These are phyloP conservation scores for Solanum chacoense DNA, from an alignment of 305 asterid species.

Conservation along the genomic window DNA sequence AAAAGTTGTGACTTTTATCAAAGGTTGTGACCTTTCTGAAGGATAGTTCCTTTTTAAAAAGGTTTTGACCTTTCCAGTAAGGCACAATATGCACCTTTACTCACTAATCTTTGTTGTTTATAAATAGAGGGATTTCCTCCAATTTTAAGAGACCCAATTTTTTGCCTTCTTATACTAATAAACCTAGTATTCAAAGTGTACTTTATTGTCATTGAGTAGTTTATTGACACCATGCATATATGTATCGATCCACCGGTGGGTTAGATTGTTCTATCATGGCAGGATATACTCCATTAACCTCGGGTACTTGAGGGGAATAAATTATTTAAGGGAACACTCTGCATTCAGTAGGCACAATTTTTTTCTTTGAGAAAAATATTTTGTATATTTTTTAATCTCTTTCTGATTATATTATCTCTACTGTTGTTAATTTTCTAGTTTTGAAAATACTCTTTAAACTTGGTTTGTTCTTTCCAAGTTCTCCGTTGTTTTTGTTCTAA, in stretches of 20 bases:
- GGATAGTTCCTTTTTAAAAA: neutral
- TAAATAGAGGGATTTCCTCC: neutral
- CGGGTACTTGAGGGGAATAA: neutral
- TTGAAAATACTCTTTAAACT: neutral
- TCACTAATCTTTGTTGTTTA: neutral
- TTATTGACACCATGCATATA: neutral
- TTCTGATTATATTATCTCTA: neutral
- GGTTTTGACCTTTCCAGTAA: neutral
- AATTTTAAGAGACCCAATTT: neutral
- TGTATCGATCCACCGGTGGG: neutral
- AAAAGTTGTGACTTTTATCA: neutral
- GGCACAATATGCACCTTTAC: neutral
- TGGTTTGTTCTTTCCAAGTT: too few relatives aligned
- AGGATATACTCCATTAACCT: neutral
- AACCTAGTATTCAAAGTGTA: neutral
- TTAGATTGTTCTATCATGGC: neutral
- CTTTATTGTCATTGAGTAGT: neutral
- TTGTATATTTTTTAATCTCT: too few relatives aligned
- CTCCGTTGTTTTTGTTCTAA: neutral
- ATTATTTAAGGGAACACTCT: neutral
- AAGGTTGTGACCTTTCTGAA: too few relatives aligned
- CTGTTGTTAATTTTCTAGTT: neutral
- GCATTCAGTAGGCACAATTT: neutral
- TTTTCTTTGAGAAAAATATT: neutral
- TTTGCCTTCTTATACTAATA: neutral